A percentile compares a stretch with the other conserved stretches of the same genome.
Evolutionary conservation across 2,329 filamentous ascomycete genomes (phyloP).

Genomic region (Colletotrichum liaoningense): DNA sequence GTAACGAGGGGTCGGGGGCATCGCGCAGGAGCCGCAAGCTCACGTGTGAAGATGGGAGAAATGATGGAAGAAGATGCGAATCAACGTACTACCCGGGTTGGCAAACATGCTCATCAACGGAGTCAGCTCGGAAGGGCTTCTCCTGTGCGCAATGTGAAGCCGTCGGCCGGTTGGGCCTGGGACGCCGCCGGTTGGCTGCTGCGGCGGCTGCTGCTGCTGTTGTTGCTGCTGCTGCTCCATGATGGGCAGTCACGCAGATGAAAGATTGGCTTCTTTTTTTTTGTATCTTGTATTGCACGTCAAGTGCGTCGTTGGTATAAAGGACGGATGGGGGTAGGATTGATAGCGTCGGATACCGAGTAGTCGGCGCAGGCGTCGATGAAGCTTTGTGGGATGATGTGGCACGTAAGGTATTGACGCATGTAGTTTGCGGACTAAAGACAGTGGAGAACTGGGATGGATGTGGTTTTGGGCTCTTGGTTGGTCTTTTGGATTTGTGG

Average conservation of each 20-base stretch:
- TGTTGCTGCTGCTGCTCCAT: constrained; percentile 66
- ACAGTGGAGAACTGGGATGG: constrained; percentile 38
- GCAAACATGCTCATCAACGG: constrained; percentile 94
- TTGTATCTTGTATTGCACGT: constrained; percentile 54
- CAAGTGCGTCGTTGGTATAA: constrained; percentile 44
- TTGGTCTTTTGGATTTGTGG: constrained; percentile 29
- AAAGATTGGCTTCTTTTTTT: constrained; percentile 26
- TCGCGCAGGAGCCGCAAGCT: constrained; percentile 14
- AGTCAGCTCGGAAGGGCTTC: constrained; percentile 96
- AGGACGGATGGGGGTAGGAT: constrained; percentile 14
- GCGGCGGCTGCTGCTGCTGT: constrained; percentile 52
- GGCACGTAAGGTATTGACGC: constrained; percentile 36
- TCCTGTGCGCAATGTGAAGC: constrained; percentile 96
- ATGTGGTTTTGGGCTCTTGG: constrained; percentile 31
- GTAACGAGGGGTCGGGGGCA: not conserved
- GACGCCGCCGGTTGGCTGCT: constrained; percentile 66
- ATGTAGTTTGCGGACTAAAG: constrained; percentile 35
- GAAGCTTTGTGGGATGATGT: constrained; percentile 35
- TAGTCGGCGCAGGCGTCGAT: constrained; percentile 23
- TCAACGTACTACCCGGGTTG: constrained; percentile 71
- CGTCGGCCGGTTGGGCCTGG: constrained; percentile 85
- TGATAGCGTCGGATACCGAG: constrained; percentile 33
- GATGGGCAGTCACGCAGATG: constrained; percentile 53
- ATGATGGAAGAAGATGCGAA: constrained; percentile 2
- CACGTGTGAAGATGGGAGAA: constrained; percentile 8